A percentile compares a stretch with the other conserved stretches of the same genome.
Evolutionary conservation across 75 land plant genomes (phyloP).

Genomic region (Cunninghamia lanceolata): DNA sequence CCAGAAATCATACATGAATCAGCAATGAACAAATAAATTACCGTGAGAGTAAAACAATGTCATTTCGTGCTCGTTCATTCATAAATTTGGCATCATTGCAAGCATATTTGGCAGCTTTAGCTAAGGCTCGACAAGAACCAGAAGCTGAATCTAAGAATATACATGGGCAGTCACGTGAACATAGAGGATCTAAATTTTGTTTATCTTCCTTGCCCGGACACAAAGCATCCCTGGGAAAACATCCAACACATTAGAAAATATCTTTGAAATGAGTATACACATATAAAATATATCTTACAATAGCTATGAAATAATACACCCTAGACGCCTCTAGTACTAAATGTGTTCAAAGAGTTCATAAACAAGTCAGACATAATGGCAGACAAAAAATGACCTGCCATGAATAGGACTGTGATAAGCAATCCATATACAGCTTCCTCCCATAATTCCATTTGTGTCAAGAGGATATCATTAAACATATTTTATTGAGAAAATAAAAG

Average conservation of each 20-base stretch:
- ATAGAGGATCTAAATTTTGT: background rate
- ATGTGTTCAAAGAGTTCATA: background rate
- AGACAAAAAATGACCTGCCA: background rate
- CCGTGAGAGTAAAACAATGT: constrained; percentile 84
- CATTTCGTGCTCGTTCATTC: constrained; percentile 92
- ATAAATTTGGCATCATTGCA: constrained; percentile 91
- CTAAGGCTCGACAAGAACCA: constrained; percentile 44
- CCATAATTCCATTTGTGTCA: background rate
- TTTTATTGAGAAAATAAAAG: background rate
- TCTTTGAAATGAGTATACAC: background rate
- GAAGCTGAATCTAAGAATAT: constrained; percentile 9
- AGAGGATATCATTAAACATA: background rate
- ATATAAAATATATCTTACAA: background rate
- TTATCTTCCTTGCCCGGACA: background rate
- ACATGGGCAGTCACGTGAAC: constrained; percentile 1
- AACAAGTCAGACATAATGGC: background rate
- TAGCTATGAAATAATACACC: background rate
- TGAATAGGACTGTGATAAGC: background rate
- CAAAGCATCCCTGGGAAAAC: background rate
- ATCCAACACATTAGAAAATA: constrained; percentile 1
- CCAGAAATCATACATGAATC: background rate
- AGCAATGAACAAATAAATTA: constrained; percentile 25
- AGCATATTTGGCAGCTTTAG: constrained; percentile 79
- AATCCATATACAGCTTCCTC: background rate
- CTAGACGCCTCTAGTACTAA: background rate